Evolutionary conservation across 768 basidiomycete genomes (phyloP), one percentile per base, ranked within the genome.

Genomic region (Auriculariales sp.): DNA sequence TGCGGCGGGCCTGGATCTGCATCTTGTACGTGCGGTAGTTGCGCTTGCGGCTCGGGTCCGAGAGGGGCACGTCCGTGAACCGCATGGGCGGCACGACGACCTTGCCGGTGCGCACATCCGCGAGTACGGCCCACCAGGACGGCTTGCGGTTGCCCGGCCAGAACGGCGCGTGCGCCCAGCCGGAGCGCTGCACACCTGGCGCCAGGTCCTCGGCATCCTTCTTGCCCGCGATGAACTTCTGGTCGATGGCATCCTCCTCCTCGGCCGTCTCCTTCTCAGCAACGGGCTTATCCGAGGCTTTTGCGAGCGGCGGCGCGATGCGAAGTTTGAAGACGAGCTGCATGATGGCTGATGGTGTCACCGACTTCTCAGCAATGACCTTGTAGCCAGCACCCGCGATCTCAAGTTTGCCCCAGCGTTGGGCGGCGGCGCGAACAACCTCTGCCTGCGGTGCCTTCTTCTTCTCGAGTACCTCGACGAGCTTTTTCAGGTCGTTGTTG

Each of bases 71-170:
- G 54, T 92, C 89, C 22, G 73, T 71, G 55, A 95, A 75, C 60
- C 79, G 82, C 59, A 82, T 66, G 0, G 93, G 93, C 14, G 90
- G 89, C 1, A 95, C 88, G 34, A 94, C 84, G 36, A 92, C 73
- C 28, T 81, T 77, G 63, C 85, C 82, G 10, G 77, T 73, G 63
- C 91, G 92, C 53, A 85, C 80, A 59, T 95, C 92, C 0, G 83
- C 86, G 19, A 95, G 76, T 10, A 94, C 73, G 48, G 94, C 70
- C 85, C 91, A 93, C 89, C 90, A 98, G 22, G 78, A 73, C 1
- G 93, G 85, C 64, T 87, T 93, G 52, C 91, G 89, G 49, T 81
- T 72, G 88, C 73, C 77, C 50, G 94, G 91, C 91, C 91, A 98
- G 59, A 77, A 74, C 3, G 94, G 94, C 5, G 93, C 88, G 61